A percentile compares a stretch with the other conserved stretches of the same genome.
Conservation (phyloP, 257 asterid species). For the Nicotiana noctiflora region DNA sequence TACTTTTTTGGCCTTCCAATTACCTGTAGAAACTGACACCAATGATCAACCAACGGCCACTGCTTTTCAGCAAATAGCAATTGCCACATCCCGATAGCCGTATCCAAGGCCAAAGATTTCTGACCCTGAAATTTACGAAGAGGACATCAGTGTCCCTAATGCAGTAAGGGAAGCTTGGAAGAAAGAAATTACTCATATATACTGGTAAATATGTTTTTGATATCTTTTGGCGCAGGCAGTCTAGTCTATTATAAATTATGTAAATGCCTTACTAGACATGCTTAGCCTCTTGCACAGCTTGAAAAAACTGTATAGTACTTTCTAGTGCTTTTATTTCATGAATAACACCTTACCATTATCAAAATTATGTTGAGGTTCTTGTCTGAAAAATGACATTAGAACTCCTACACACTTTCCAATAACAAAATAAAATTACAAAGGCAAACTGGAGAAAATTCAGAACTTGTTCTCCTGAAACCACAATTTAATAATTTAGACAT, state of each 20-base stretch:
- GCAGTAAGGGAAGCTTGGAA: too few relatives aligned
- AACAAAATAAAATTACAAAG: background rate
- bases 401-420: background rate
- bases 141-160: background rate
- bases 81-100: conserved; percentile 99
- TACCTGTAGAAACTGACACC: conserved; percentile 99
- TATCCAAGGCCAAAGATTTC: conserved; percentile 94
- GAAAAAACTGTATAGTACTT: background rate
- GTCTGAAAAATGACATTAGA: background rate
- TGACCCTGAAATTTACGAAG: conserved; percentile 66
- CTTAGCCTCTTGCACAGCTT: too few relatives aligned
- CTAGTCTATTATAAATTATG: too few relatives aligned
- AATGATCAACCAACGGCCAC: conserved; percentile 92
- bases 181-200: too few relatives aligned
- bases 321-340: background rate
- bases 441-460: conserved; percentile 6
- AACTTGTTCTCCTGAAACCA: conserved; percentile 4
- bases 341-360: background rate
- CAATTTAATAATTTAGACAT: background rate
- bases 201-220: too few relatives aligned
- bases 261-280: too few relatives aligned
- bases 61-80: conserved; percentile 83
- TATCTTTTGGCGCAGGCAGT: too few relatives aligned
- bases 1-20: background rate
- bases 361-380: background rate